phyloP scores from a whole-genome alignment of 345 rosid genomes.

The Angophora floribunda region DNA sequence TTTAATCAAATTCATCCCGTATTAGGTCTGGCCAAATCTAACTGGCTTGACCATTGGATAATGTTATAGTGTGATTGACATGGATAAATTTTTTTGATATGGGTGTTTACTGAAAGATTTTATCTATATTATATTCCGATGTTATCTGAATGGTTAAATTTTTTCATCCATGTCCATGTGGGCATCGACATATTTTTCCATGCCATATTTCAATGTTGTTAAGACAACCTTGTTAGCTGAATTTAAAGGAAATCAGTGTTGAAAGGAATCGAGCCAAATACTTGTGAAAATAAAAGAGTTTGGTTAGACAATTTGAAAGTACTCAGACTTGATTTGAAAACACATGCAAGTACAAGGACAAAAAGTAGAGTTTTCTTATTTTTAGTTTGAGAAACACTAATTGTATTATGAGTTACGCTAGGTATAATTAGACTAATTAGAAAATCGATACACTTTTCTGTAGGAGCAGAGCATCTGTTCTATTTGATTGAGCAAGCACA shows the following conservation, averaged over 20 bases:
- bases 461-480: not conserved
- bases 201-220: not conserved
- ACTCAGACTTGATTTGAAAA: not conserved
- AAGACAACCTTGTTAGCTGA: not conserved
- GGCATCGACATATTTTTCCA: not conserved
- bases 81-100: not conserved
- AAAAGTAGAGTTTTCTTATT: not conserved
- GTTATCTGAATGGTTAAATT: not conserved
- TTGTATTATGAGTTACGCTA: not conserved
- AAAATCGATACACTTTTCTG: not conserved
- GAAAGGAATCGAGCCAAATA: not conserved
- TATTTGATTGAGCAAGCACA: not conserved
- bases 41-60: too few relatives aligned
- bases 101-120: not conserved
- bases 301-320: not conserved
- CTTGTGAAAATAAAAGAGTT: not conserved
- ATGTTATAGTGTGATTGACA: too few relatives aligned
- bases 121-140: not conserved
- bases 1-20: rapidly evolving
- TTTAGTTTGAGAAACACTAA: not conserved
- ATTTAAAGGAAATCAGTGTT: not conserved
- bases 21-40: not conserved
- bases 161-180: not conserved
- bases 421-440: not conserved
- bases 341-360: not conserved